Base-by-base conservation (phyloP, 164 flowering plant species). In the Umbilicus rupestris region DNA sequence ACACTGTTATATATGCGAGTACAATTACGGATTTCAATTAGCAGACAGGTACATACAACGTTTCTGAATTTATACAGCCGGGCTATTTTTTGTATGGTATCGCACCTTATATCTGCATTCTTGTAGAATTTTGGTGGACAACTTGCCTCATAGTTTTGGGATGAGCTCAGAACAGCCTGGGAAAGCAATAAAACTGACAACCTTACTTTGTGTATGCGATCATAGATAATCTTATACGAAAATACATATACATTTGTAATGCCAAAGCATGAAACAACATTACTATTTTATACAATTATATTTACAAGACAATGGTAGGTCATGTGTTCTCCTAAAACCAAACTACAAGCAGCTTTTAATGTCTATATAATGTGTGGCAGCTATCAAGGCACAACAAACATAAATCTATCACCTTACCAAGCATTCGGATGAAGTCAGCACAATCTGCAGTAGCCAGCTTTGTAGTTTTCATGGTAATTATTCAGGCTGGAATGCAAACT, bases 61-160 rank as follows among this genome's bases (percentile, higher is more conserved):
- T 35, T 35, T 7, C 37, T 35, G 37, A 35, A 35, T 35, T 35
- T 35, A 35, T n/a, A 35, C 4, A 35, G 37, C 0, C 7, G 6
- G 37, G 37, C 37, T 33, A 33, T 2, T 6, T 33, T 33, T 33
- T 33, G 37, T 33, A 33, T 6, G 6, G 6, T 33, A 6, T 33
- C 6, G 37, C 37, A 33, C 77, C 98, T 44, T 44, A 44, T 44
- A 17, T 47, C 3, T 47, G 52, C 52, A 17, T 47, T 17, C 3
- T 44, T 44, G 19, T 44, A 44, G 19, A 44, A 47, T n/a, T 47
- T 47, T 47, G 58, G 29, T 52, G 58, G 58, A 52, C 58, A 22
- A 52, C 58, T 9, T 24, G 12, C 30, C 2, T 24, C 29, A 41
- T 14, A 2, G 0, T 9, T 0, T 9, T 41, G 15, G 12, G 31